phyloP scores from a whole-genome alignment of 169 alveolate genomes.

The Cystoisospora suis region DNA sequence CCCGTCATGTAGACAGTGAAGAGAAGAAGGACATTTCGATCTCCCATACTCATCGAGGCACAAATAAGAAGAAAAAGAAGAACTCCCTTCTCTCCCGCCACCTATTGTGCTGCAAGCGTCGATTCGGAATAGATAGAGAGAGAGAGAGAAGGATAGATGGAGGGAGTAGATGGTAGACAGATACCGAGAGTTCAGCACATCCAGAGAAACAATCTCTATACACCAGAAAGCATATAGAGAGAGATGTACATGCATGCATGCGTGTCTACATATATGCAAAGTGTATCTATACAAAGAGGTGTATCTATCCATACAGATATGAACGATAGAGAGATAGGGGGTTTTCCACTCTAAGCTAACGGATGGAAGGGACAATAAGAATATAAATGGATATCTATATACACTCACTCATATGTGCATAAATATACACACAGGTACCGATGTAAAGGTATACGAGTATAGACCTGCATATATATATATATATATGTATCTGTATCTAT shows the following conservation, averaged over 20 bases:
- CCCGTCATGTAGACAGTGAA: slow-evolving; percentile 61
- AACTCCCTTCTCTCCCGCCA: no score
- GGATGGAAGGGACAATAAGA: background rate
- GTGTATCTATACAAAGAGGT: no score
- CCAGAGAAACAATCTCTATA: no score
- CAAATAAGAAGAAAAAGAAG: background rate
- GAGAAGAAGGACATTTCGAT: slow-evolving; percentile 43
- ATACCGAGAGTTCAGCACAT: background rate
- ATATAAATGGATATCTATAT: background rate
- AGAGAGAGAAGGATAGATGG: background rate
- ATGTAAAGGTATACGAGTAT: no score
- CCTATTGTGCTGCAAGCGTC: background rate
- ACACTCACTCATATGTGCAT: no score
- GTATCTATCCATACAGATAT: background rate
- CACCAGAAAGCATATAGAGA: no score
- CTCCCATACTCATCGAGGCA: slow-evolving; percentile 40
- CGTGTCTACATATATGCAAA: background rate
- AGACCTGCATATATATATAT: no score
- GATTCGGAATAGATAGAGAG: background rate
- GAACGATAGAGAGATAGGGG: no score
- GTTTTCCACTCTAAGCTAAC: background rate
- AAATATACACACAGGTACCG: no score
- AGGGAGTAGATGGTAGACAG: background rate
- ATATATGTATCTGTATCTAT: no score
- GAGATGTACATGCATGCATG: background rate